Percentiles rank a stretch among this genome's conserved stretches.
These are phyloP conservation scores for Trichaptum fuscoviolaceum DNA, from an alignment of 768 basidiomycete species.

Conservation along the genomic window DNA sequence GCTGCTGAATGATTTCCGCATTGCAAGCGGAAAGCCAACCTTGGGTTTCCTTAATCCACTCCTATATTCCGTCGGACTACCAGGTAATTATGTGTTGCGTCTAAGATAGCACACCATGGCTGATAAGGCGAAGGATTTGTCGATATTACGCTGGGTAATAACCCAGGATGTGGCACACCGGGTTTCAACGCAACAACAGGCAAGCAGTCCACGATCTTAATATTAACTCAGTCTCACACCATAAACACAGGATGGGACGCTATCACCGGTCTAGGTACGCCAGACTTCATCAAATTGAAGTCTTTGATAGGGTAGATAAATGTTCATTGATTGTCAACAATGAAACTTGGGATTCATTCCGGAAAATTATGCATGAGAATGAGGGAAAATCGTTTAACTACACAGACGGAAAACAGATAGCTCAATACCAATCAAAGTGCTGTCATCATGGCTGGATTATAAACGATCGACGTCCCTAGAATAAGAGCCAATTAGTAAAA, in stretches of 20 bases:
- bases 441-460: too few species aligned
- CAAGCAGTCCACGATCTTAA: background rate
- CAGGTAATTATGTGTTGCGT: background rate
- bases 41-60: constrained; percentile 27
- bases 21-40: constrained; percentile 19
- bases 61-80: constrained; percentile 15
- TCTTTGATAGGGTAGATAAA: constrained; percentile 6
- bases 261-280: constrained; percentile 16
- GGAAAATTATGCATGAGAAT: too few species aligned
- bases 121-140: constrained; percentile 6
- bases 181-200: constrained; percentile 15
- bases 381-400: too few species aligned
- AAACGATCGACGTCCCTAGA: too few species aligned
- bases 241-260: constrained; percentile 12
- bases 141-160: constrained; percentile 11
- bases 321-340: too few species aligned
- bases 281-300: constrained; percentile 14
- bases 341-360: background rate
- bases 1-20: constrained; percentile 24
- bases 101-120: background rate
- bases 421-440: too few species aligned
- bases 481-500: background rate
- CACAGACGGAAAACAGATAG: too few species aligned
- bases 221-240: background rate
- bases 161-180: constrained; percentile 13